Base-by-base conservation (phyloP, 2,329 filamentous ascomycete species). In the Byssoonygena ceratinophila region DNA sequence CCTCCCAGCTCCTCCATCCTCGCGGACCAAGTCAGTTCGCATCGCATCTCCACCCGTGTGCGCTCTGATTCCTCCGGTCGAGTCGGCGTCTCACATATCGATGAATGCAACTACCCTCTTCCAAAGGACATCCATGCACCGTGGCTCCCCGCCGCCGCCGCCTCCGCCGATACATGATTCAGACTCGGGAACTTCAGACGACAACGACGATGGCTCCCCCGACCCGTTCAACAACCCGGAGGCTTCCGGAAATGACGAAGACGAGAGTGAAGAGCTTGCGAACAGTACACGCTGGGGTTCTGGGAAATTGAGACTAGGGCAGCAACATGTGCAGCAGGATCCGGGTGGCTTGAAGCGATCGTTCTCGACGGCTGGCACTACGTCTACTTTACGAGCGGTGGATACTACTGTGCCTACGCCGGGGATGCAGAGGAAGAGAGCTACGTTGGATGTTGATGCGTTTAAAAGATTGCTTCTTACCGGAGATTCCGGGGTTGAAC, bases 381-480 rank as follows among this genome's bases (percentile, higher is more conserved):
- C 14, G 9, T 37, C 18, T n/a, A 22, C 32, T 27, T 18, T 18
- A 16, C 45, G 29, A 16, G 11, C 29, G 31, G 6, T 14, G 18
- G 34, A 40, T 11, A 34, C 8, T 34, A 9, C 14, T 31, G 20
- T 16, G 2, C 36, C 5, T 27, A 12, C n/a, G 2, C 2, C 16
- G 36, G 27, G n/a, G 50, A 18, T 6, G 12, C 52, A 40, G 16
- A 43, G 29, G n/a, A 57, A 55, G 58, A 69, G 64, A 62, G 65
- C 64, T 34, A 75, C 80, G 0, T 68, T 91, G 57, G 85, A 92
- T 63, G 87, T 91, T 0, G 81, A 87, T 63, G 82, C 85, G 6
- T 92, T 92, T 69, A 83, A 82, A 62, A 77, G 83, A 54, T 69
- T 92, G 55, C 75, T 92, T 45, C 74, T 92, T 70, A 92, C 85